A percentile compares a stretch with the other conserved stretches of the same genome.
phyloP scores from a whole-genome alignment of 2,329 filamentous ascomycete species.

The Harringtonia lauricola region DNA sequence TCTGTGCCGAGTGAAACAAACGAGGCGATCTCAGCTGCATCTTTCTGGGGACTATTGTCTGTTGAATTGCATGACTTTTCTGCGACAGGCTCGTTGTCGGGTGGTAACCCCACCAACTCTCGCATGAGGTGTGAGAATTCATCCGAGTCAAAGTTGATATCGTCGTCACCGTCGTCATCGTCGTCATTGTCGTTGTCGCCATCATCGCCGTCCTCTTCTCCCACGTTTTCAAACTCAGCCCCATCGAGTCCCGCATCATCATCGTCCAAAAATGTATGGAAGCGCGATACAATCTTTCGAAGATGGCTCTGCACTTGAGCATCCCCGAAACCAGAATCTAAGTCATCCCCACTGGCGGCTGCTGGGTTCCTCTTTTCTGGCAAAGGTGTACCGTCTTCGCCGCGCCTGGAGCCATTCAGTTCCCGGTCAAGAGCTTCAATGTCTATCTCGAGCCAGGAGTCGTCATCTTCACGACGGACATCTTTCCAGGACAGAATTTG shows the following conservation, averaged over 20 bases:
- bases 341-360: constrained; percentile 13
- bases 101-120: constrained; percentile 69
- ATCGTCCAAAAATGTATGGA: constrained; percentile 84
- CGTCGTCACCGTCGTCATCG: constrained; percentile 59
- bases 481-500: constrained; percentile 65
- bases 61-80: background rate
- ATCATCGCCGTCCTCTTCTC: constrained; percentile 46
- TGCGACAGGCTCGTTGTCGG: background rate
- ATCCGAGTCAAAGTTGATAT: constrained; percentile 71
- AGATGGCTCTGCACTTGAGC: constrained; percentile 61
- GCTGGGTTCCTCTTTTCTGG: background rate
- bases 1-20: no score
- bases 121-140: constrained; percentile 83
- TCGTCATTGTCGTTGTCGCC: constrained; percentile 37
- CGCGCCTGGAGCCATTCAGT: constrained; percentile 37
- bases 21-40: background rate
- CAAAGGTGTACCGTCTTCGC: background rate
- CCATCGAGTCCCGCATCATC: constrained; percentile 72
- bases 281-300: constrained; percentile 85
- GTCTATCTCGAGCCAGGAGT: constrained; percentile 86
- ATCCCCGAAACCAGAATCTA: constrained; percentile 46
- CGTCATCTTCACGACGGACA: constrained; percentile 59
- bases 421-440: constrained; percentile 83
- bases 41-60: no score
- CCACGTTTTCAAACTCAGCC: constrained; percentile 62